A percentile compares a stretch with the other conserved stretches of the same genome.
Conservation (phyloP, 2,329 filamentous ascomycete species). For the Ceratocystis albifundus region DNA sequence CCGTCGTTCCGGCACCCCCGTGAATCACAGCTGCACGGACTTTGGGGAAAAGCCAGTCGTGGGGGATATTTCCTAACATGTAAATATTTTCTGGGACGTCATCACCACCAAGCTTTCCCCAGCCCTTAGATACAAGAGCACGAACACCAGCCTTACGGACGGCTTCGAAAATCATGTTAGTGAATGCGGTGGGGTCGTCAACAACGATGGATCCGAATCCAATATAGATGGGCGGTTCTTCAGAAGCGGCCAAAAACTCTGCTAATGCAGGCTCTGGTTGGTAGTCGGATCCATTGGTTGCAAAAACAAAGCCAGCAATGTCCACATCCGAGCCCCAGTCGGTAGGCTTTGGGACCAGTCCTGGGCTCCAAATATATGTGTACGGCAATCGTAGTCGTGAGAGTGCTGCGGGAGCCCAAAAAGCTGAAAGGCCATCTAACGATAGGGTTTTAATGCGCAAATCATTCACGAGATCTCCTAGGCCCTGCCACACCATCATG, state of each 20-base stretch:
- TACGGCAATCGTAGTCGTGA: constrained; percentile 64
- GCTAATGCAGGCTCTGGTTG: constrained; percentile 45
- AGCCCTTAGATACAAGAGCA: constrained; percentile 62
- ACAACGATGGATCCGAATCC: constrained; percentile 68
- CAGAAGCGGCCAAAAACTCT: constrained; percentile 45
- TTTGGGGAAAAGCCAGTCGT: constrained; percentile 64
- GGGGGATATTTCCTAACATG: constrained; percentile 62
- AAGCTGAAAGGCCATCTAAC: constrained; percentile 60
- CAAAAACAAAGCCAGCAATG: constrained; percentile 67
- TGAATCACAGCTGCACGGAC: constrained; percentile 60
- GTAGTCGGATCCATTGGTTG: constrained; percentile 54
- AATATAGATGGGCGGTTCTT: constrained; percentile 54
- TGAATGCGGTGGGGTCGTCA: constrained; percentile 57
- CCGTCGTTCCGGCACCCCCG: constrained; percentile 67
- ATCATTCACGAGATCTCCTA: constrained; percentile 66
- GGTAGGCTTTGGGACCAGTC: constrained; percentile 52
- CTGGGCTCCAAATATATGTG: constrained; percentile 61
- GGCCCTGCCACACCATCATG: constrained; percentile 83
- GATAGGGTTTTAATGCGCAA: constrained; percentile 58
- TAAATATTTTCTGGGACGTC: constrained; percentile 52
- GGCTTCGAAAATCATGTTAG: constrained; percentile 59
- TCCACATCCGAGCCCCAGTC: constrained; percentile 62
- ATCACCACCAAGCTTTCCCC: constrained; percentile 57
- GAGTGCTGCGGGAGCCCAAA: constrained; percentile 65
- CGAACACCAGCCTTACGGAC: constrained; percentile 54